A percentile compares a stretch with the other conserved stretches of the same genome.
Evolutionary conservation across 2,329 filamentous ascomycete genomes (phyloP).

Genomic region (Epichloe hybrida): DNA sequence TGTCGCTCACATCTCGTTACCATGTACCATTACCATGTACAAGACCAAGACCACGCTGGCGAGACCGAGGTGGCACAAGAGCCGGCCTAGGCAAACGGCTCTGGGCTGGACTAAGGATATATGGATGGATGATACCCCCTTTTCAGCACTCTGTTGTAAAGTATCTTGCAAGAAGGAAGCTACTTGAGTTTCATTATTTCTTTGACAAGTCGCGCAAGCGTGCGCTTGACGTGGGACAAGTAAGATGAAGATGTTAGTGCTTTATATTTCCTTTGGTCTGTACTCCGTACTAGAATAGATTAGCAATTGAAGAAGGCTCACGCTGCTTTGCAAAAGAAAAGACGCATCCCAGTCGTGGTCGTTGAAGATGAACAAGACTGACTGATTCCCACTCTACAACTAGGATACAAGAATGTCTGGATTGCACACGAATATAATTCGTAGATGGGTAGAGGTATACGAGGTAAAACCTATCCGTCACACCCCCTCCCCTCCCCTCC

Average conservation of each 20-base stretch:
- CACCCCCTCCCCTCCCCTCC: background rate
- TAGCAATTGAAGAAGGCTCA: conserved; percentile 3
- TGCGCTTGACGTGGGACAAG: conserved; percentile 1
- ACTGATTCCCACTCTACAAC: no score
- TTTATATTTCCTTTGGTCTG: background rate
- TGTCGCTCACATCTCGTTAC: background rate
- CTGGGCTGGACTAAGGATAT: conserved; percentile 20
- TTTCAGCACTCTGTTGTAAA: conserved; percentile 13
- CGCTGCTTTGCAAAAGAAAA: background rate
- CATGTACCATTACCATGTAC: conserved; percentile 14
- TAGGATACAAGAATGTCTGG: no score
- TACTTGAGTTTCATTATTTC: background rate
- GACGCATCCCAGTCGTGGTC: no score
- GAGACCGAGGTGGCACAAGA: conserved; percentile 9
- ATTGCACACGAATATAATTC: no score
- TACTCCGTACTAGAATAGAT: conserved; percentile 5
- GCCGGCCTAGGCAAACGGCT: conserved; percentile 10
- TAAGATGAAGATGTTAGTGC: background rate
- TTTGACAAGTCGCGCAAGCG: background rate
- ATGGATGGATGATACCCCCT: conserved; percentile 19
- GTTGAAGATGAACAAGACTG: no score
- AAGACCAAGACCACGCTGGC: conserved; percentile 9
- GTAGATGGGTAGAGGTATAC: no score
- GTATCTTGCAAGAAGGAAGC: conserved; percentile 7
- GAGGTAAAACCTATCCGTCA: background rate